These are phyloP conservation scores for Pseudozyma sp. DNA, from an alignment of 1,284 basidiomycete species.

Conservation along the genomic window DNA sequence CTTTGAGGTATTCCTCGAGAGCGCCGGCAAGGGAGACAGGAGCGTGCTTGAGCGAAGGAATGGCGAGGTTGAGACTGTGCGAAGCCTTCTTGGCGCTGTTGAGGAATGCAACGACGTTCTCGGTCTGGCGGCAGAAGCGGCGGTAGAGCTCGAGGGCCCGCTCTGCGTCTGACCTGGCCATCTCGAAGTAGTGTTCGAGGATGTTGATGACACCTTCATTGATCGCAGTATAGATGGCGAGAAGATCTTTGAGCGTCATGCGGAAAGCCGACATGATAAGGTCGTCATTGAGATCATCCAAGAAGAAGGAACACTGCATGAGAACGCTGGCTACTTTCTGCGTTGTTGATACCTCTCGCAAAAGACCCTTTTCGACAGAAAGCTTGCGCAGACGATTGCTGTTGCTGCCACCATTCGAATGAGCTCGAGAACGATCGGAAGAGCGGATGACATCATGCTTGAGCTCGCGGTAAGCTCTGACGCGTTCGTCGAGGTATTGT, in stretches of 20 bases:
- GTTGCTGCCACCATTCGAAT: conserved; percentile 59
- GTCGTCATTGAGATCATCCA: conserved; percentile 92
- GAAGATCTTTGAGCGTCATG: conserved; percentile 96
- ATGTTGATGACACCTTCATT: conserved; percentile 99
- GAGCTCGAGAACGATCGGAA: conserved; percentile 79
- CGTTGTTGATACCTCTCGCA: conserved; percentile 90
- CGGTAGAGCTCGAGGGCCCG: conserved; percentile 90
- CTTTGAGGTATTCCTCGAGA: conserved; percentile 93
- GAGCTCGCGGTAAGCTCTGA: conserved; percentile 87
- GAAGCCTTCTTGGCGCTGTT: conserved; percentile 92
- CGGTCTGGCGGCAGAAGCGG: conserved; percentile 93
- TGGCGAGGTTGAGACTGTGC: conserved; percentile 89
- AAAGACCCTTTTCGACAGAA: conserved; percentile 93
- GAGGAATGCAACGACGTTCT: conserved; percentile 91
- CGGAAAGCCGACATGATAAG: conserved; percentile 87
- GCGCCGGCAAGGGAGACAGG: conserved; percentile 92
- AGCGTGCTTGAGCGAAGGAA: conserved; percentile 94
- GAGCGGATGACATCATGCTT: conserved; percentile 93
- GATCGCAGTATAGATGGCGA: conserved; percentile 93
- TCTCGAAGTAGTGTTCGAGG: conserved; percentile 95
- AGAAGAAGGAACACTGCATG: conserved; percentile 91
- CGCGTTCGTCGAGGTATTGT: conserved; percentile 86
- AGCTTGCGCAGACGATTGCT: conserved; percentile 81
- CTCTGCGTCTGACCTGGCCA: conserved; percentile 90
- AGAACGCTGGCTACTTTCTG: conserved; percentile 89